Evolutionary conservation across 2,329 filamentous ascomycete species (phyloP).

Genomic region (Coccinonectria pachysandricola): DNA sequence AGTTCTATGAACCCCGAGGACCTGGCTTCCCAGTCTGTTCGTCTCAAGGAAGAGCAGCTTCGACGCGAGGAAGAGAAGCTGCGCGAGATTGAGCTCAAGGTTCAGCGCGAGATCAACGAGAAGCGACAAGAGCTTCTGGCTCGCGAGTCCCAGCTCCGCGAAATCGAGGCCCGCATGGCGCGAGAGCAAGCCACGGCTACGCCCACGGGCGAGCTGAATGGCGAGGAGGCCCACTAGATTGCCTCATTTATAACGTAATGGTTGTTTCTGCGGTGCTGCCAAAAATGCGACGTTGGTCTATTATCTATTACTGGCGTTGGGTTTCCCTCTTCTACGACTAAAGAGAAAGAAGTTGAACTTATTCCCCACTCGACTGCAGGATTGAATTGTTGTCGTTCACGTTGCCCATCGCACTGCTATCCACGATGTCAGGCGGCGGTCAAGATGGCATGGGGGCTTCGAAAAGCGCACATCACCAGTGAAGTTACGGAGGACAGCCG

Average conservation of each 20-base stretch:
- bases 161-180: conserved; percentile 97
- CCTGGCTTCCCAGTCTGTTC: conserved; percentile 90
- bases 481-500: conserved; percentile 8
- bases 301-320: conserved; percentile 39
- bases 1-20: conserved; percentile 94
- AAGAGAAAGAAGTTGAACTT: conserved; percentile 32
- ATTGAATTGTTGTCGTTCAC: conserved; percentile 26
- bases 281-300: conserved; percentile 33
- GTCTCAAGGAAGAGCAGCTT: conserved; percentile 98
- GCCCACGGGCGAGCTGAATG: conserved; percentile 40
- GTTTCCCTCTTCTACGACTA: conserved; percentile 32
- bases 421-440: conserved; percentile 23
- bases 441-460: conserved; percentile 10
- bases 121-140: conserved; percentile 97
- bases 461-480: too few relatives aligned
- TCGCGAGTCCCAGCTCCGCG: conserved; percentile 94
- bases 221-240: conserved; percentile 41
- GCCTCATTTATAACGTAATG: conserved; percentile 17
- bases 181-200: conserved; percentile 50
- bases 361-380: conserved; percentile 32
- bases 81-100: conserved; percentile 98
- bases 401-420: conserved; percentile 22
- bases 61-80: conserved; percentile 99
- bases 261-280: conserved; percentile 24
- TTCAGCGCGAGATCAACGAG: conserved; percentile 99